A percentile compares a stretch with the other conserved stretches of the same genome.
Conservation (phyloP, 2,329 filamentous ascomycete genomes). For the Penicillium sp. region DNA sequence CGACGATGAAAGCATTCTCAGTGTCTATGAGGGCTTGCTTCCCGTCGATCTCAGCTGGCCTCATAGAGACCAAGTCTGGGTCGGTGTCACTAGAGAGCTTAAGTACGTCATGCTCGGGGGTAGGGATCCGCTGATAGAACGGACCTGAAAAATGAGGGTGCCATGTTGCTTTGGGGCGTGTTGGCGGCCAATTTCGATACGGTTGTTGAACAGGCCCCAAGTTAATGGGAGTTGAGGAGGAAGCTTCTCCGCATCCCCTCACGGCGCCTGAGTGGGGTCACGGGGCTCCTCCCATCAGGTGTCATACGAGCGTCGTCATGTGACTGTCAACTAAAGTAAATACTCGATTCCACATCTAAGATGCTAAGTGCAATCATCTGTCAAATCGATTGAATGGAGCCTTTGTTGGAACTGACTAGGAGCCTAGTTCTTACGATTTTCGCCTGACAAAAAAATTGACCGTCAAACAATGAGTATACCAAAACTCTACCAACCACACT, state of each 20-base stretch:
- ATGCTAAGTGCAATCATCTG: no score
- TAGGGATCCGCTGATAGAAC: neutral
- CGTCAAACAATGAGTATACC: neutral
- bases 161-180: neutral
- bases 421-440: neutral
- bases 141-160: slow-evolving; percentile 1
- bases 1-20: neutral
- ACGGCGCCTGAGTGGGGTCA: neutral
- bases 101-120: neutral
- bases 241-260: neutral
- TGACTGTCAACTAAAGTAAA: neutral
- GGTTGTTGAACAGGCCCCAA: neutral
- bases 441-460: neutral
- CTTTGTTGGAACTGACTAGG: no score
- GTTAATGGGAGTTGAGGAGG: neutral
- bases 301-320: neutral
- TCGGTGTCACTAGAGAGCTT: slow-evolving; percentile 11
- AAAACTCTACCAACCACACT: slow-evolving; percentile 48
- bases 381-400: neutral
- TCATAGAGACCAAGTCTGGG: slow-evolving; percentile 3
- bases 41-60: slow-evolving; percentile 4
- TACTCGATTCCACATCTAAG: no score
- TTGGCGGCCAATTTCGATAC: neutral
- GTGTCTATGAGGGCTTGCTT: slow-evolving; percentile 5
- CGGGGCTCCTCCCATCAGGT: neutral